phyloP scores from a whole-genome alignment of 352 stramenopile species.

The Globisporangium polare region DNA sequence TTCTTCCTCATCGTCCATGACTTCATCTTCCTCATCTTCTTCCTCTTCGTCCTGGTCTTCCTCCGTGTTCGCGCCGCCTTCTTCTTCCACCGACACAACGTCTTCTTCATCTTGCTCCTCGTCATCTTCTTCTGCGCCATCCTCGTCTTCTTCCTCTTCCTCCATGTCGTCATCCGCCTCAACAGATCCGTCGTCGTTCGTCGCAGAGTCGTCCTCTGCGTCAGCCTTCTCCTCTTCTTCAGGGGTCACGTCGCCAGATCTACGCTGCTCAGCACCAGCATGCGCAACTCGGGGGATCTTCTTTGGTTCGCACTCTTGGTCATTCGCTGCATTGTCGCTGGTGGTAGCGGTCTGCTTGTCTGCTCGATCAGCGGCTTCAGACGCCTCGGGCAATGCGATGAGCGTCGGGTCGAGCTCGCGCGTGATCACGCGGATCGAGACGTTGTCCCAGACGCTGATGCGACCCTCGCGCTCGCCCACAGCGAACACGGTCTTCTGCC shows the following conservation, averaged over 20 bases:
- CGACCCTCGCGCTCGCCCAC: slow-evolving; percentile 77
- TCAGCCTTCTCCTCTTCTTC: slow-evolving; percentile 12
- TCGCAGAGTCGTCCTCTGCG: slow-evolving; percentile 22
- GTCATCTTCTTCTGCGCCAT: slow-evolving; percentile 19
- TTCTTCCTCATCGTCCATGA: slow-evolving; percentile 6
- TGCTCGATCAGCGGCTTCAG: slow-evolving; percentile 1
- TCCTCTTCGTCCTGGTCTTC: slow-evolving; percentile 20
- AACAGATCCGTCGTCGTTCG: slow-evolving; percentile 25
- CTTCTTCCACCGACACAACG: slow-evolving; percentile 26
- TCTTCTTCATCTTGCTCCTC: slow-evolving; percentile 21
- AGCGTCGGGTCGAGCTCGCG: slow-evolving; percentile 72
- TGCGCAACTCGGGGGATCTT: too few species aligned
- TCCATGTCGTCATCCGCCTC: slow-evolving; percentile 27
- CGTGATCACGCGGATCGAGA: slow-evolving; percentile 71
- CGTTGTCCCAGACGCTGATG: slow-evolving; percentile 84
- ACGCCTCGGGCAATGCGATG: slow-evolving; percentile 34
- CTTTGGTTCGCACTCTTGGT: too few species aligned
- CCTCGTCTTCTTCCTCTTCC: slow-evolving; percentile 40
- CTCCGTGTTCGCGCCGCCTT: slow-evolving; percentile 21
- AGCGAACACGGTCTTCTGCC: slow-evolving; percentile 54
- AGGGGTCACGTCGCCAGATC: not conserved
- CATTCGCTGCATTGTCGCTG: not conserved
- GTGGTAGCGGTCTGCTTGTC: too few species aligned
- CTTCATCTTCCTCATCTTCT: slow-evolving; percentile 15
- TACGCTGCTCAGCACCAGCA: not conserved